Base-by-base conservation (phyloP, 805 yeast species). In the Tetrapisispora nanseiensis region DNA sequence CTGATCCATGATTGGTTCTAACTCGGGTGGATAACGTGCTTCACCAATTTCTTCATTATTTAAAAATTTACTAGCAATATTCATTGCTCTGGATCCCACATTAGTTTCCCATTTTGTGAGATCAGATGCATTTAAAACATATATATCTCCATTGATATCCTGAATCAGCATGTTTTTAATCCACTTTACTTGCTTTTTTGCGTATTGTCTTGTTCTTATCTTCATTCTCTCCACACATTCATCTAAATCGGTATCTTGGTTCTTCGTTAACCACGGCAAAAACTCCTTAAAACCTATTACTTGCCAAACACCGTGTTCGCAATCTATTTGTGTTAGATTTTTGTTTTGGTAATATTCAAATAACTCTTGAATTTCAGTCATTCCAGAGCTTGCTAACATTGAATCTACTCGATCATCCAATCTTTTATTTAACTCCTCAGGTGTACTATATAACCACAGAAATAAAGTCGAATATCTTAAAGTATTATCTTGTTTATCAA, bases 201-300 rank as follows among this genome's bases (percentile, higher is more conserved):
- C 95, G 61, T 92, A 92, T 54, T 81, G 83, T 42, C 95, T 65
- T 0, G 98, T 92, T 33, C 82, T 69, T 0, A 76, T 63, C 57
- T 90, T 89, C 97, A 92, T 92, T 27, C 76, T 69, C 11, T 76
- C 82, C 3, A 80, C 65, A 9, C 90, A 77, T 3, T 63, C 66
- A 4, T 56, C 56, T 40, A 72, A 71, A 13, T 52, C 46, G 5
- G 52, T 51, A 6, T 47, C 48, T 0, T 48, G 44, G 0, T 52
- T 58, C 7, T 57, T 33, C 26, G 53, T 48, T 20, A 77, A 51
- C 82, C 83, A 86, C 1, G 94, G 90, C 29, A 85, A 55, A 55
- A 86, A 86, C 55, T 86, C 95, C 57, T 86, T 85, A 62, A 85
- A 92, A 1, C 97, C 97, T 54, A 90, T 85, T 1, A 85, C 95